phyloP scores from a whole-genome alignment of 1,284 basidiomycete species.

The Phellopilus nigrolimitatus region DNA sequence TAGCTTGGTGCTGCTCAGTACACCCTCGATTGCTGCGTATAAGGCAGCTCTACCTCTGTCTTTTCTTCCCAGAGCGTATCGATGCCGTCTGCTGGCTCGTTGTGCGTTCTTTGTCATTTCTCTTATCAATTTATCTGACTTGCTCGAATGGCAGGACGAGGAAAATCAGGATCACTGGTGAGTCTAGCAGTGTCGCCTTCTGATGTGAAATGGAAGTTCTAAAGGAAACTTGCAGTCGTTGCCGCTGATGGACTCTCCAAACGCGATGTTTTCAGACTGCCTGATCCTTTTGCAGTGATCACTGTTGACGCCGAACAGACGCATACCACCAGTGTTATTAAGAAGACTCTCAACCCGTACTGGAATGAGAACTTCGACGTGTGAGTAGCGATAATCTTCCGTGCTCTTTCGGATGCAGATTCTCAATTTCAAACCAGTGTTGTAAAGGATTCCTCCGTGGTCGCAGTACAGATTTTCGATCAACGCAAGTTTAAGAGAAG shows the following conservation, averaged over 20 bases:
- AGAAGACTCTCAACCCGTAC: conserved; percentile 87
- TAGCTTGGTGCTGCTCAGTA: no score
- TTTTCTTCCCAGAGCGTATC: not conserved
- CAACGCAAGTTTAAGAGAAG: conserved; percentile 95
- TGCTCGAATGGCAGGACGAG: conserved; percentile 37
- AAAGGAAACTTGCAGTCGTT: conserved; percentile 54
- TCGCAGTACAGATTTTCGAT: conserved; percentile 95
- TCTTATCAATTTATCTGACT: conserved; percentile 18
- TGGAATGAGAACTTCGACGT: conserved; percentile 95
- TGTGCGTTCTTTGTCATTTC: conserved; percentile 10
- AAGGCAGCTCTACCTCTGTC: not conserved
- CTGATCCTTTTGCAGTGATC: conserved; percentile 92
- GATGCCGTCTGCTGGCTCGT: conserved; percentile 18
- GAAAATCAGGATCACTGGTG: conserved; percentile 57
- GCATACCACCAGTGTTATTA: conserved; percentile 87
- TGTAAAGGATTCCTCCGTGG: conserved; percentile 86
- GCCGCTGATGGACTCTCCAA: conserved; percentile 87
- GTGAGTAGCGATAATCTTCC: conserved; percentile 35
- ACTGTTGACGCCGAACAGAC: conserved; percentile 94
- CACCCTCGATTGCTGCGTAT: not conserved
- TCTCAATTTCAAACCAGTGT: conserved; percentile 43
- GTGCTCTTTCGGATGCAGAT: conserved; percentile 15
- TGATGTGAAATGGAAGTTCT: not conserved
- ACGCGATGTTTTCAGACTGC: conserved; percentile 87
- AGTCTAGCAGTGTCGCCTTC: not conserved